Conservation (phyloP, 768 basidiomycete genomes). For the Hygrocybe punicea region DNA sequence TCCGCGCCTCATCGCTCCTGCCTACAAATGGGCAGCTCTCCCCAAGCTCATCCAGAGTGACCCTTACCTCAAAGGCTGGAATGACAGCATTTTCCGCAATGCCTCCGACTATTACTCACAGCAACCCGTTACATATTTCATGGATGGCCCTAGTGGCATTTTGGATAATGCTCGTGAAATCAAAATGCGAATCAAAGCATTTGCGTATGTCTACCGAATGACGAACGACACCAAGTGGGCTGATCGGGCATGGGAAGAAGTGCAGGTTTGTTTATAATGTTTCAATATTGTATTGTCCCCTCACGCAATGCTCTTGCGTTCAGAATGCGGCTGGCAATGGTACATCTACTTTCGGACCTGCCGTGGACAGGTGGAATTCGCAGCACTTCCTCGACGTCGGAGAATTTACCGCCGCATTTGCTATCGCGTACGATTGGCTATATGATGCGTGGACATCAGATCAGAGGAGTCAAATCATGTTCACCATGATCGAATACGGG, state of each 20-base stretch:
- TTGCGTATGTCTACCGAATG: constrained; percentile 85
- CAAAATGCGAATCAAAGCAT: constrained; percentile 90
- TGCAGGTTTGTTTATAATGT: constrained; percentile 55
- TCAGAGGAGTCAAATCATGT: constrained; percentile 67
- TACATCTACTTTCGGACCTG: constrained; percentile 60
- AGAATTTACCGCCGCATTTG: constrained; percentile 88
- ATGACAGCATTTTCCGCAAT: constrained; percentile 85
- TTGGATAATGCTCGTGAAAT: constrained; percentile 86
- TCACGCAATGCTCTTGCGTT: background rate
- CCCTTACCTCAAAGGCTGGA: constrained; percentile 86
- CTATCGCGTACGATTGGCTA: constrained; percentile 94
- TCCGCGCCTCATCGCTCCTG: constrained; percentile 87
- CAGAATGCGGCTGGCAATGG: constrained; percentile 77
- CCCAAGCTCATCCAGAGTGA: constrained; percentile 73
- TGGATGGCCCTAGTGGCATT: constrained; percentile 87
- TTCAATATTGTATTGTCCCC: background rate
- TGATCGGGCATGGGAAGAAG: constrained; percentile 78
- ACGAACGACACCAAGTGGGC: constrained; percentile 91
- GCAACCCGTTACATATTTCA: constrained; percentile 63
- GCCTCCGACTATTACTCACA: constrained; percentile 68
- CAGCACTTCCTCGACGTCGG: constrained; percentile 88
- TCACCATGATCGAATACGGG: constrained; percentile 74
- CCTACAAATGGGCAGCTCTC: constrained; percentile 87
- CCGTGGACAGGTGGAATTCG: constrained; percentile 76
- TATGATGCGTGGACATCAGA: constrained; percentile 76